Conservation (phyloP, 1,139 yeast species). For the Nakaseomyces uthaithaninus region DNA sequence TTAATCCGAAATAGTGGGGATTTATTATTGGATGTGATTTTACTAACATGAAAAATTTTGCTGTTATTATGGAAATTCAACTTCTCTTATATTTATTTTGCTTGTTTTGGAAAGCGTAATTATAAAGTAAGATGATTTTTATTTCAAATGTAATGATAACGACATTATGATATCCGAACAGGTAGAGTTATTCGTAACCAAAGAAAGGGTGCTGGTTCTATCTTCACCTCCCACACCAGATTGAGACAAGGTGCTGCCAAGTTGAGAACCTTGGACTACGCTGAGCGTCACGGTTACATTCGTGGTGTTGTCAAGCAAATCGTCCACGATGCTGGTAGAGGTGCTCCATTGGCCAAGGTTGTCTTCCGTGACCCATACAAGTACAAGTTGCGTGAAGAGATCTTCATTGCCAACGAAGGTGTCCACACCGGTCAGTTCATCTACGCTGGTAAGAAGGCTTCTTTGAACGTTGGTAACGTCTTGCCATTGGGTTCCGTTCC, state of each 20-base stretch:
- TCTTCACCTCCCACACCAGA: slow-evolving; percentile 99
- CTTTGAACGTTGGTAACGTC: slow-evolving; percentile 94
- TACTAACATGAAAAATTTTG: not conserved
- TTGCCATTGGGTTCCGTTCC: slow-evolving; percentile 96
- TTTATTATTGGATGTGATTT: not conserved
- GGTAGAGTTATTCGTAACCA: slow-evolving; percentile 99
- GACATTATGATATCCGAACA: slow-evolving; percentile 28
- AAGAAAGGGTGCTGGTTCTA: slow-evolving; percentile 99
- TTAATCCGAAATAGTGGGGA: no score
- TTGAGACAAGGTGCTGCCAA: slow-evolving; percentile 99
- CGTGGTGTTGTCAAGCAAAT: slow-evolving; percentile 99
- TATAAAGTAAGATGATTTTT: no score
- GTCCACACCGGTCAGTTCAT: slow-evolving; percentile 98
- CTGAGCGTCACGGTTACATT: slow-evolving; percentile 99
- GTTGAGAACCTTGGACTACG: slow-evolving; percentile 97
- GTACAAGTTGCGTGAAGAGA: slow-evolving; percentile 96
- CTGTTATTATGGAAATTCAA: not conserved
- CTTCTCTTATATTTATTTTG: not conserved
- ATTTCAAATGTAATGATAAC: no score
- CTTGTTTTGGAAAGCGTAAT: not conserved
- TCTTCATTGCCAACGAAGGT: slow-evolving; percentile 99
- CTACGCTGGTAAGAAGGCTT: slow-evolving; percentile 98
- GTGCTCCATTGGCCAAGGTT: slow-evolving; percentile 99
- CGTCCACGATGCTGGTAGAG: slow-evolving; percentile 99
- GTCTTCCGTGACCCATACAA: slow-evolving; percentile 99